Evolutionary conservation across 2,329 filamentous ascomycete genomes (phyloP), one percentile per base, ranked within the genome.

Genomic region (Curvularia verruculosa): DNA sequence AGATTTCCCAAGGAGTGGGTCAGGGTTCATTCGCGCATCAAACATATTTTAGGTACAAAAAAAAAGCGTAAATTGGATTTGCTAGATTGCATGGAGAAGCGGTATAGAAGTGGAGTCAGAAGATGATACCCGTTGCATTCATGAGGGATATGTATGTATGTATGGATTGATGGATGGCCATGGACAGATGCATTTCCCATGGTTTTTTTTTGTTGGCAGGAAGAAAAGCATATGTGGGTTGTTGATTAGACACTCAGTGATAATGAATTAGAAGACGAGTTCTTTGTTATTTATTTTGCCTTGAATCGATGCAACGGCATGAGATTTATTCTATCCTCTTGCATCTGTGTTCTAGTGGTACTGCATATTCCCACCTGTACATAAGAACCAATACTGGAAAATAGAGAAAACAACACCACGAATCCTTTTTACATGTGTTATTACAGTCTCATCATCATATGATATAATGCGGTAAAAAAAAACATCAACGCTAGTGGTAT

Each of bases 401-500:
- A 51, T n/a, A 24, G 29, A 29, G 48, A n/a, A 26, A 41, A 29
- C 19, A 26, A 9, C 15, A 8, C 6, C n/a, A n/a, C n/a, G n/a
- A n/a, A n/a, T n/a, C n/a, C n/a, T 12, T 29, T 6, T 8, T 19
- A 19, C 29, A 36, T 50, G 43, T 43, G 26, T 40, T 28, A 36
- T 60, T 36, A 24, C 5, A 13, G 28, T 39, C n/a, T 39, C 40
- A 28, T 56, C 15, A 29, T 41, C 26, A 37, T 57, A 31, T 44
- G 15, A 26, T 39, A 37, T 43, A 2, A 41, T 37, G 23, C 2
- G 24, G n/a, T n/a, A 24, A 47, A 48, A 19, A 6, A 44, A 8
- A 28, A 52, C 5, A 24, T 45, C 29, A 58, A 52, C 45, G 49
- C 46, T 10, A 34, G 54, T 50, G 56, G 56, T 56, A 61, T 55